phyloP scores from a whole-genome alignment of 108 stramenopile species.

The Pseudonitzschia delicatissima region DNA sequence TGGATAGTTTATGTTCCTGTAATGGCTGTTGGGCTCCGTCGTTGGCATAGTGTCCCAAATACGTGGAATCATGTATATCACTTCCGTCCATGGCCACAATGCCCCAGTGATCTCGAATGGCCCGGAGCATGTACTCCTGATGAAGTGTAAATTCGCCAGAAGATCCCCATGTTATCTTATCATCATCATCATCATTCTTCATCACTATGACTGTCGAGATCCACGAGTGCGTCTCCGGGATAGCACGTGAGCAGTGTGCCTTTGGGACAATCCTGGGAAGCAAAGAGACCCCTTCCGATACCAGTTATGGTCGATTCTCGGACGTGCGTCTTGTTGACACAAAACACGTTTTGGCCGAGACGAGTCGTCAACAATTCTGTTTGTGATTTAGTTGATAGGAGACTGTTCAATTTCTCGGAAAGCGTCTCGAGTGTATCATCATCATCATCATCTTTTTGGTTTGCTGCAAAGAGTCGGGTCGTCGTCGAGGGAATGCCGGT shows the following conservation, averaged over 20 bases:
- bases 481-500: too few species aligned
- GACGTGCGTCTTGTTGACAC: not conserved
- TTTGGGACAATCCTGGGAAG: not conserved
- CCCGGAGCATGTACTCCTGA: not conserved
- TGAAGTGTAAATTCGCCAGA: too few species aligned
- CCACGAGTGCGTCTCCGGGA: conserved; percentile 13
- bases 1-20: not conserved
- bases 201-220: not conserved
- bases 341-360: not conserved
- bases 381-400: too few species aligned
- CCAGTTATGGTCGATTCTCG: not conserved
- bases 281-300: conserved; percentile 12
- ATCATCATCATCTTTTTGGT: too few species aligned
- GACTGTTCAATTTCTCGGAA: too few species aligned
- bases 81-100: not conserved
- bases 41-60: not conserved
- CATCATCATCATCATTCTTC: not conserved
- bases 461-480: too few species aligned
- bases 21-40: not conserved
- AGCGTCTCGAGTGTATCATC: too few species aligned
- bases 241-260: conserved; percentile 21
- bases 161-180: not conserved
- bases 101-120: not conserved
- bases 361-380: not conserved
- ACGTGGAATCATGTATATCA: not conserved